Percentiles rank a stretch among this genome's conserved stretches.
Conservation (phyloP, 495 filamentous ascomycete species). For the Aspergillus leporis region DNA sequence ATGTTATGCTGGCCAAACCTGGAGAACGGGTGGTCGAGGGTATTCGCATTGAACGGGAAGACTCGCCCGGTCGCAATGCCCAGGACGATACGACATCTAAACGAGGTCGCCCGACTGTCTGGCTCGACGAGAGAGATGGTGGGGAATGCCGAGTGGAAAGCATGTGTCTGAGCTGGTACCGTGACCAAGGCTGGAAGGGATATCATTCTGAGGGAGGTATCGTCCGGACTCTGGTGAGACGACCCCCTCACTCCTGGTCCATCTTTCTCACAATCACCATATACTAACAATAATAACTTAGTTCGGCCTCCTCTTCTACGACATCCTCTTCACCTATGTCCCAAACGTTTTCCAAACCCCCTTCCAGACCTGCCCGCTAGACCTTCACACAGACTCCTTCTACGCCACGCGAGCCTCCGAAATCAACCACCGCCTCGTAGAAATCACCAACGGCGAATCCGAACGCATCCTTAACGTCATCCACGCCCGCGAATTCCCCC, state of each 20-base stretch:
- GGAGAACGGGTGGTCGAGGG: conserved; percentile 74
- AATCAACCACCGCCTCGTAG: conserved; percentile 84
- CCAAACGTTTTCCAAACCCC: conserved; percentile 96
- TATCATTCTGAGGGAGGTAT: conserved; percentile 92
- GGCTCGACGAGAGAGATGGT: conserved; percentile 72
- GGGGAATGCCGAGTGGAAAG: conserved; percentile 81
- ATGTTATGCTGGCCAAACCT: conserved; percentile 74
- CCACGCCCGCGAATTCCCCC: conserved; percentile 62
- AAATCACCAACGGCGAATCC: conserved; percentile 78
- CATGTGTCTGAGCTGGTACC: conserved; percentile 90
- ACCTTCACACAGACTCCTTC: conserved; percentile 92
- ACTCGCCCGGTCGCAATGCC: conserved; percentile 23
- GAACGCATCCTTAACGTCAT: conserved; percentile 65
- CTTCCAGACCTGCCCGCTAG: conserved; percentile 90
- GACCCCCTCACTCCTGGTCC: neutral
- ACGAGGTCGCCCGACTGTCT: conserved; percentile 75
- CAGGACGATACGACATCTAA: conserved; percentile 28
- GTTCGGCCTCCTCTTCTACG: conserved; percentile 90
- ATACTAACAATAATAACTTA: conserved; percentile 15
- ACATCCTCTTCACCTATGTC: conserved; percentile 89
- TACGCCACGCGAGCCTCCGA: conserved; percentile 80
- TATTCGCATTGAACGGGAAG: conserved; percentile 66
- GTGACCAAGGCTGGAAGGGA: conserved; percentile 84
- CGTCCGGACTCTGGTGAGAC: conserved; percentile 69
- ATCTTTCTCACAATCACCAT: neutral